Evolutionary conservation across 2,329 filamentous ascomycete species (phyloP), one percentile per base, ranked within the genome.

Genomic region (Anthostomella pinea): DNA sequence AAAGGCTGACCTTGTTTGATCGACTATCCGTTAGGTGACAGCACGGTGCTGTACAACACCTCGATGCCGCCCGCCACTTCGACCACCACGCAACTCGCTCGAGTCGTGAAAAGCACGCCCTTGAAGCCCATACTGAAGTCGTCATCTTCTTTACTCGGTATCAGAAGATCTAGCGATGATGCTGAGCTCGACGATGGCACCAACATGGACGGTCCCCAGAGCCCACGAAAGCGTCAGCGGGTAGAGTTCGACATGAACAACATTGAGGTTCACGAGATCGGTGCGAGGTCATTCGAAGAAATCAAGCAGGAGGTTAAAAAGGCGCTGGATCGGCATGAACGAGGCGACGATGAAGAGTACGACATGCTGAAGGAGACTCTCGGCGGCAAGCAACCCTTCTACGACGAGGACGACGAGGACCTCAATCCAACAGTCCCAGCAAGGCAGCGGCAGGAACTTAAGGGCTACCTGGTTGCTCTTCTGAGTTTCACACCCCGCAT

Each of bases 381-480:
- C 37, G 62, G 66, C 35, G 70, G 70, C 43, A 72, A 75, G 42
- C 67, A 65, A 38, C 66, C 65, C 44, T 57, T 60, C 20, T 64
- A 68, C 27, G 62, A 67, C 8, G 63, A 64, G 14, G 67, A 72
- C 18, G 69, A 74, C 7, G 69, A 75, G 20, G 67, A 65, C 13
- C 45, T 45, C 5, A 51, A 70, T 48, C 69, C 70, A 2, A 42
- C 48, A 9, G 43, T 57, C 5, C 49, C 52, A 7, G 48, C 52
- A 20, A 61, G 57, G 39, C 53, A 54, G 38, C 56, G 54, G n/a
- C 70, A 77, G 44, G 77, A 81, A 48, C 66, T 83, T 30, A 72
- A 76, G 46, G 67, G 69, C 23, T 83, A 83, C 56, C 65, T 84
- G 39, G 64, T 81, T 48, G 79, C 79, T n/a, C 66, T 85, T 30